Percentiles rank a stretch among this genome's conserved stretches.
Evolutionary conservation across 225 moss, liverwort and hornwort species (phyloP).

Genomic region (Physcomitrium patens): DNA sequence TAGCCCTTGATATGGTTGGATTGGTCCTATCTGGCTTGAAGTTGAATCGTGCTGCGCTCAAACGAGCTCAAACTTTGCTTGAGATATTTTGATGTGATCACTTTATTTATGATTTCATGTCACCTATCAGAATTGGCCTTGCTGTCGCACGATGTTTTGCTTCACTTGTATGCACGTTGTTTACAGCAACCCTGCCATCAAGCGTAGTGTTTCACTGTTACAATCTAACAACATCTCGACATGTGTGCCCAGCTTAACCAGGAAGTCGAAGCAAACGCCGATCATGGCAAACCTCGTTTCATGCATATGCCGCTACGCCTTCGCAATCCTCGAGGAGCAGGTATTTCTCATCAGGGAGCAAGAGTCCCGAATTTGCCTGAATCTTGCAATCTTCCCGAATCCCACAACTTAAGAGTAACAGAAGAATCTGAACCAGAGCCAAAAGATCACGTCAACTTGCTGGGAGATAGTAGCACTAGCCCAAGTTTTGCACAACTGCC

Average conservation of each 20-base stretch:
- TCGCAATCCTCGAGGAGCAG: conserved; percentile 54
- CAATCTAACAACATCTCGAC: conserved; percentile 9
- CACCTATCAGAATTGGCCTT: background rate
- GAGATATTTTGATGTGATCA: background rate
- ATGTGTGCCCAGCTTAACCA: conserved; percentile 36
- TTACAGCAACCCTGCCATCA: background rate
- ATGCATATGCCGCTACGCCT: conserved; percentile 42
- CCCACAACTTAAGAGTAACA: background rate
- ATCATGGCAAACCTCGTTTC: conserved; percentile 34
- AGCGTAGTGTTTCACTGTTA: background rate
- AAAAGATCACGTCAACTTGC: conserved; percentile 29
- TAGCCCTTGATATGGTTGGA: background rate
- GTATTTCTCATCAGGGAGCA: conserved; percentile 39
- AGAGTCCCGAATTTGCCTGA: conserved; percentile 17
- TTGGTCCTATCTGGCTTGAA: background rate
- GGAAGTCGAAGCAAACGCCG: conserved; percentile 34
- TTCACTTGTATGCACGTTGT: background rate
- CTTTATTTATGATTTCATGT: conserved; percentile 16
- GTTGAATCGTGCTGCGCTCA: background rate
- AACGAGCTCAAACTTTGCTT: background rate
- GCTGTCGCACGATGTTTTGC: conserved; percentile 14
- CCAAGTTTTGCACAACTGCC: conserved; percentile 45
- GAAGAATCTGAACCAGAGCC: conserved; percentile 31
- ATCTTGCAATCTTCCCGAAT: conserved; percentile 11
- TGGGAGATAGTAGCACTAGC: conserved; percentile 23